Base-by-base conservation (phyloP, 768 basidiomycete species). In the Suillus ampliporus region DNA sequence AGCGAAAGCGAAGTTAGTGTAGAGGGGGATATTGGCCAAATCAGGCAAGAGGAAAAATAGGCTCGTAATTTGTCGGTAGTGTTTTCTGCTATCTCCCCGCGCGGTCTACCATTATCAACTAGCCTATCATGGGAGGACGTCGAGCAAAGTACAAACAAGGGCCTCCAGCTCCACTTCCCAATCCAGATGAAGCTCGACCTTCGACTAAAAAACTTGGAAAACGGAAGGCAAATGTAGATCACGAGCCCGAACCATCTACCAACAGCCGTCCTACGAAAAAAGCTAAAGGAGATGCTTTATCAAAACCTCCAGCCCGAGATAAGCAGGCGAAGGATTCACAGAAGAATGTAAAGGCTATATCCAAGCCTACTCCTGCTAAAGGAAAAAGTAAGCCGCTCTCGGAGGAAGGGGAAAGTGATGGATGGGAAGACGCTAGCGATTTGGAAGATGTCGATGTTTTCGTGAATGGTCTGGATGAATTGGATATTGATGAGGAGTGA, bases 101-200 rank as follows among this genome's bases (percentile, higher is more conserved):
- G 15, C 40, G 21, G 41, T 37, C 44, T 47, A 46, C 26, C 31
- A 40, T 31, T 68, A 70, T 74, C 73, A 64, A 53, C 28, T 61
- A 38, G 61, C 50, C 41, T 63, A 68, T 51, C 56, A 95, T 95
- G 94, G 94, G 94, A 64, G 94, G 94, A 50, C 86, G 93, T 71
- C 86, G 92, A 65, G 85, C 92, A 67, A 93, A 91, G 76, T 88
- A 90, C 77, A 95, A 95, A 78, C 94, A 95, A 74, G 83, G 79
- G 2, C 80, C 87, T 13, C 93, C 93, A 0, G 80, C 80, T 61
- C 83, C 91, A 35, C 68, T 91, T 34, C 69, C 58, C 8, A 81
- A 86, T 15, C 67, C 70, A 0, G 78, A 78, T 19, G 70, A 72
- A n/a, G 21, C 70, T 9, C 69, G 70, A 4, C 71, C 76, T 4